These are phyloP conservation scores for Hericium rajendrae DNA, from an alignment of 768 basidiomycete species.

Conservation along the genomic window DNA sequence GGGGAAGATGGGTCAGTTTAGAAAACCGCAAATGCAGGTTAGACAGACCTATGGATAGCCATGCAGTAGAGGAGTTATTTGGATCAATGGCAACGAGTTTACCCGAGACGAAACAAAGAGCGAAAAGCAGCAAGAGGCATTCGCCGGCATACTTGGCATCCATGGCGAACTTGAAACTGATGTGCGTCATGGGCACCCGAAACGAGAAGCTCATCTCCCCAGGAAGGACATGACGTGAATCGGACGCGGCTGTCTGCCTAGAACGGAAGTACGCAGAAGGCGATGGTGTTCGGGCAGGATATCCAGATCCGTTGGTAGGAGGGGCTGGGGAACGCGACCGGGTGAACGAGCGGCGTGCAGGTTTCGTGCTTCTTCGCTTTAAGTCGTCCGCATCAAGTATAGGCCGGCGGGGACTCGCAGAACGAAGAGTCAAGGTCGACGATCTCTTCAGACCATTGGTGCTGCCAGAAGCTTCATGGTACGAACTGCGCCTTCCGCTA, in stretches of 20 bases:
- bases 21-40: not conserved
- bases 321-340: constrained; percentile 65
- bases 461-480: constrained; percentile 1
- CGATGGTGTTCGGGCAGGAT: constrained; percentile 27
- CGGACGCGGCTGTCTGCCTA: constrained; percentile 21
- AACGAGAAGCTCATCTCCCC: constrained; percentile 35
- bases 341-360: constrained; percentile 43
- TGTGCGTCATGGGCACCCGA: constrained; percentile 32
- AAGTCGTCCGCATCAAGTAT: constrained; percentile 29
- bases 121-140: constrained; percentile 52
- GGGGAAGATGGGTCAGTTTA: not conserved
- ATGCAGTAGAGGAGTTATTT: constrained; percentile 3
- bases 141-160: constrained; percentile 58
- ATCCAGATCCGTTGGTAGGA: constrained; percentile 23
- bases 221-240: constrained; percentile 34
- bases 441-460: not conserved
- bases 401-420: constrained; percentile 4
- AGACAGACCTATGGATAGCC: constrained; percentile 10
- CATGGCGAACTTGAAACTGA: constrained; percentile 40
- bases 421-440: not conserved
- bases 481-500: constrained; percentile 2
- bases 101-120: constrained; percentile 45
- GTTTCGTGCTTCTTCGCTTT: constrained; percentile 26
- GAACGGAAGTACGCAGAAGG: constrained; percentile 35
- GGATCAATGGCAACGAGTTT: constrained; percentile 27